These are phyloP conservation scores for Iberis pinnata DNA, from an alignment of 345 rosid species.

Conservation along the genomic window DNA sequence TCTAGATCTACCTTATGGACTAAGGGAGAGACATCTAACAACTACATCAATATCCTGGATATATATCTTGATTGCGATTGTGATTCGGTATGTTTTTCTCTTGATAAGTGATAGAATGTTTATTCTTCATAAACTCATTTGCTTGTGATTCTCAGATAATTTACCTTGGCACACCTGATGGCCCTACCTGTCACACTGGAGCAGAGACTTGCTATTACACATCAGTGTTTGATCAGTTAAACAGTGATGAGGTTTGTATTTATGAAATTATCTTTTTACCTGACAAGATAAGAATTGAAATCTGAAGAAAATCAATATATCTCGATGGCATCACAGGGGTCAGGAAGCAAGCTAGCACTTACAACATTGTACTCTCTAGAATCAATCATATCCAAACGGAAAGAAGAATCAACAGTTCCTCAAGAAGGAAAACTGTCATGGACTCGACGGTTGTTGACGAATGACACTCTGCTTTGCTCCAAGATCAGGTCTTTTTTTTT, in stretches of 20 bases:
- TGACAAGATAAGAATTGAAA: not conserved
- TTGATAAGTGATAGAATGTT: not conserved
- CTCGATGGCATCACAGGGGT: constrained; percentile 34
- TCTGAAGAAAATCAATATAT: not conserved
- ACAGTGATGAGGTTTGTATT: constrained; percentile 43
- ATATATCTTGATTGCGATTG: constrained; percentile 73
- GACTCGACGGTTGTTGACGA: constrained; percentile 51
- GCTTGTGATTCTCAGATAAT: constrained; percentile 51
- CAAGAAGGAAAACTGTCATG: constrained; percentile 71
- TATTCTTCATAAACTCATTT: not conserved
- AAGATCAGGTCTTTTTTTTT: constrained; percentile 52
- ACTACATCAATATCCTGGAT: constrained; percentile 70
- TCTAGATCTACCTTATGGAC: constrained; percentile 85
- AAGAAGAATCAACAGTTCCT: constrained; percentile 45
- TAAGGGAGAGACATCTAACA: constrained; percentile 86
- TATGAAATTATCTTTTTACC: not conserved
- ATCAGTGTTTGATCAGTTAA: constrained; percentile 40
- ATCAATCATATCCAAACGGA: constrained; percentile 59
- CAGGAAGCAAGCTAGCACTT: constrained; percentile 44
- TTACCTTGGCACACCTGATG: constrained; percentile 86
- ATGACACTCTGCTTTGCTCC: constrained; percentile 50
- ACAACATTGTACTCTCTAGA: constrained; percentile 62
- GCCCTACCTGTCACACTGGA: constrained; percentile 95
- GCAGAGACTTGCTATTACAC: constrained; percentile 81
- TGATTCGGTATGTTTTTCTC: constrained; percentile 56